These are phyloP conservation scores for Malassezia psittaci DNA, from an alignment of 1,284 basidiomycete species.

Conservation along the genomic window DNA sequence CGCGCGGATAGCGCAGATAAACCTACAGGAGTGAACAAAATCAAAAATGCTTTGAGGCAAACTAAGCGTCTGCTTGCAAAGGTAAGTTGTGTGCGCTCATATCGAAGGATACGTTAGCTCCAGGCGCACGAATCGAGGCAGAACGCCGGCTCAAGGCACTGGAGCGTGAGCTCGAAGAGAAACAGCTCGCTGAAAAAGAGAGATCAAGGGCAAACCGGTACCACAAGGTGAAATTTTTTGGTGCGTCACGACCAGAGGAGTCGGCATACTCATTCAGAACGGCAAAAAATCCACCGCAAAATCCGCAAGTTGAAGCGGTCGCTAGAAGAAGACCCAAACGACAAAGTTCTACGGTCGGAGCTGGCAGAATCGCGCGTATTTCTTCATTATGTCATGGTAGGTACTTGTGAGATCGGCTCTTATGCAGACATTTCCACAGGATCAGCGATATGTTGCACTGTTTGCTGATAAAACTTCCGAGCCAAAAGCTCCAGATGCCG, in stretches of 20 bases:
- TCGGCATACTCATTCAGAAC: slow-evolving; percentile 3
- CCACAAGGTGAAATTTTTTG: slow-evolving; percentile 20
- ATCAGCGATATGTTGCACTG: slow-evolving; percentile 16
- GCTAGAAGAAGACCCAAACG: background rate
- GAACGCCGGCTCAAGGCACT: slow-evolving; percentile 11
- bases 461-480: slow-evolving; percentile 2
- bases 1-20: background rate
- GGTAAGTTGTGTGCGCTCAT: background rate
- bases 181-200: slow-evolving; percentile 6
- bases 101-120: slow-evolving; percentile 7
- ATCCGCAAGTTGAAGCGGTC: slow-evolving; percentile 9
- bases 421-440: slow-evolving; percentile 9
- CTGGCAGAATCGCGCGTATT: slow-evolving; percentile 10
- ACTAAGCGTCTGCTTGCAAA: slow-evolving; percentile 9
- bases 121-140: slow-evolving; percentile 16
- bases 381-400: slow-evolving; percentile 16
- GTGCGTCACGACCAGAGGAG: background rate
- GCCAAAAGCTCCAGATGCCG: slow-evolving; percentile 1
- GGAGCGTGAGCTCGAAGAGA: slow-evolving; percentile 10
- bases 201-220: slow-evolving; percentile 4
- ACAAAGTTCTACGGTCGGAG: background rate
- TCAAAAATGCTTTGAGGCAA: slow-evolving; percentile 12
- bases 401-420: background rate
- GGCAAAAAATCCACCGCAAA: slow-evolving; percentile 14
- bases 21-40: slow-evolving; percentile 10